Base-by-base conservation (phyloP, 1,284 basidiomycete species). In the Ustilago curta region DNA sequence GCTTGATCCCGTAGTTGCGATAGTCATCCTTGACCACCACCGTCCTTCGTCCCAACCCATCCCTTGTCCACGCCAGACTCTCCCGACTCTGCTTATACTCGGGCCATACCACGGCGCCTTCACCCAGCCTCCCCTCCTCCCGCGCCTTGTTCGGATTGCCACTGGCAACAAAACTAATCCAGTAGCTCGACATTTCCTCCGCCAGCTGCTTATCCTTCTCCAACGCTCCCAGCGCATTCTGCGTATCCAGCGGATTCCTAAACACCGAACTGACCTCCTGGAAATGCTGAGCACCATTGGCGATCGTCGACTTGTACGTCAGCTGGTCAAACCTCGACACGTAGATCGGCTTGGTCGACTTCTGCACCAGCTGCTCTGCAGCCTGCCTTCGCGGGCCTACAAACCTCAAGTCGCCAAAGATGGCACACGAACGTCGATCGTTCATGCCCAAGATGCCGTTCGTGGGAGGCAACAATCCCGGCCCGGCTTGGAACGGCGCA, bases 221-320 rank as follows among this genome's bases (percentile, higher is more conserved):
- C 11, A 71, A 48, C 3, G 57, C 65, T 11, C 80, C 78, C 3
- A 82, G 62, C 4, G 74, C 57, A 57, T 79, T 80, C 37, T 70
- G 62, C 8, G 77, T 75, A 56, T 49, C 62, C 18, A 74, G 61
- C 3, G 80, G 71, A 53, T 77, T 74, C 31, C 61, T 39, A 51
- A 82, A 82, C 9, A 79, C 72, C 44, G 67, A 80, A 18, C 55
- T 43, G 5, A 82, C 74, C 23, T 82, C 80, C 39, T 58, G 59
- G 25, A 79, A 80, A 53, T 47, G 51, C 40, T 71, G 58, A 2
- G 75, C 69, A 0, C 76, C 80, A 2, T 16, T 44, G 0, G 60
- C 69, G 40, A 81, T 70, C 3, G 68, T 59, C 16, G 62, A 40
- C 21, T 76, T 72, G 55, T 72, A 63, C 8, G 72, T 44, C 0